These are phyloP conservation scores for Botrytis fragariae DNA, from an alignment of 2,329 filamentous ascomycete genomes.

Conservation along the genomic window DNA sequence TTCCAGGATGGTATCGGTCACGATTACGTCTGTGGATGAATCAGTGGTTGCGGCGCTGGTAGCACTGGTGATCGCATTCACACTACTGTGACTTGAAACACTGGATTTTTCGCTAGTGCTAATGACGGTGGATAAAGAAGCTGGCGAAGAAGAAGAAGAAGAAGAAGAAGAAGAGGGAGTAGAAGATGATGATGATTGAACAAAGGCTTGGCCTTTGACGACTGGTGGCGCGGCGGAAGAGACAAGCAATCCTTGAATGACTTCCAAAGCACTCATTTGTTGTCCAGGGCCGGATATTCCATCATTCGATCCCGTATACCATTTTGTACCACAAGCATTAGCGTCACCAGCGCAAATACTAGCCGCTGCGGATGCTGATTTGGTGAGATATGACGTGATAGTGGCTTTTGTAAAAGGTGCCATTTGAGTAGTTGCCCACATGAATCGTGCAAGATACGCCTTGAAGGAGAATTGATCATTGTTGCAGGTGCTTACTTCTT, in stretches of 20 bases:
- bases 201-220: conserved; percentile 19
- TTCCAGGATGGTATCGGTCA: not conserved
- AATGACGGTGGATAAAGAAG: not conserved
- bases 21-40: not conserved
- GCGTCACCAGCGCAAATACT: conserved; percentile 55
- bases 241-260: conserved; percentile 57
- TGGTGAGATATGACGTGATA: conserved; percentile 49
- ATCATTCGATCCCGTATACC: conserved; percentile 59
- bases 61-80: not conserved
- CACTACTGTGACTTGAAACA: not conserved
- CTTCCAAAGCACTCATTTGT: conserved; percentile 64
- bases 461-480: conserved; percentile 68
- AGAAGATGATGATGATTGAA: conserved; percentile 20
- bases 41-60: not conserved
- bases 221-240: conserved; percentile 36
- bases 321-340: conserved; percentile 56
- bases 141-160: not conserved
- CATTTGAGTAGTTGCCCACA: conserved; percentile 57
- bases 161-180: not conserved
- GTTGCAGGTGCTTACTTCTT: conserved; percentile 55
- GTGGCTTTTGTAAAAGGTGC: conserved; percentile 51
- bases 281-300: conserved; percentile 56
- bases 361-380: conserved; percentile 56
- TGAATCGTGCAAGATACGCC: conserved; percentile 62
- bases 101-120: not conserved